Base-by-base conservation (phyloP, 768 basidiomycete genomes). In the Hygrophorus pudorinus region DNA sequence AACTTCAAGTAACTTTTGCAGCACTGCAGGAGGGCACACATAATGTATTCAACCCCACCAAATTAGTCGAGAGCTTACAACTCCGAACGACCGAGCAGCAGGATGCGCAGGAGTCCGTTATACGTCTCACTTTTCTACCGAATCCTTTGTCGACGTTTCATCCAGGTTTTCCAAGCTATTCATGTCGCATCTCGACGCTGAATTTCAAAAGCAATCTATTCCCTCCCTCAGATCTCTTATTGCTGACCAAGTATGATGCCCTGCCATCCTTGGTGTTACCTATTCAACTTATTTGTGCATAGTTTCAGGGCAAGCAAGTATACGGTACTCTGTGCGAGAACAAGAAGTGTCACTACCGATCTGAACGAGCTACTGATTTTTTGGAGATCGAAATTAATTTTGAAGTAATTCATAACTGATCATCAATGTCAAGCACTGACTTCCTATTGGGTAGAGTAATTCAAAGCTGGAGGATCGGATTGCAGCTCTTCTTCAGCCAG, bases 101-200 rank as follows among this genome's bases (percentile, higher is more conserved):
- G 63, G 94, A 98, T 65, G 92, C 94, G 24, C 90, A 93, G 62
- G 94, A 98, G 90, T 96, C 55, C 43, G 78, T 55, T 37, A n/a
- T n/a, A 24, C 24, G 13, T 31, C 24, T 18, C 34, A 38, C 1
- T 43, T 12, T 37, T 53, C 21, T 46, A 32, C 18, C 20, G 7
- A 13, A 9, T 2, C 34, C 11, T 46, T 41, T 28, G 44, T 51
- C 46, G 41, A 46, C 49, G 5, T 49, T 21, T 20, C 20, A 14
- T 20, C 1, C 56, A 93, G 91, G 57, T 94, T 97, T 58, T 91
- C 89, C 2, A 97, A 97, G 54, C 72, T 97, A 13, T 94, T 97
- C 63, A 85, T 97, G 76, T 79, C 80, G 10, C 83, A 91, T 56
- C 71, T 97, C 28, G 87, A 89, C 50, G 70, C 69, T 5, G 89